Base-by-base conservation (phyloP, 2,329 filamentous ascomycete species). In the Phoma sp. region DNA sequence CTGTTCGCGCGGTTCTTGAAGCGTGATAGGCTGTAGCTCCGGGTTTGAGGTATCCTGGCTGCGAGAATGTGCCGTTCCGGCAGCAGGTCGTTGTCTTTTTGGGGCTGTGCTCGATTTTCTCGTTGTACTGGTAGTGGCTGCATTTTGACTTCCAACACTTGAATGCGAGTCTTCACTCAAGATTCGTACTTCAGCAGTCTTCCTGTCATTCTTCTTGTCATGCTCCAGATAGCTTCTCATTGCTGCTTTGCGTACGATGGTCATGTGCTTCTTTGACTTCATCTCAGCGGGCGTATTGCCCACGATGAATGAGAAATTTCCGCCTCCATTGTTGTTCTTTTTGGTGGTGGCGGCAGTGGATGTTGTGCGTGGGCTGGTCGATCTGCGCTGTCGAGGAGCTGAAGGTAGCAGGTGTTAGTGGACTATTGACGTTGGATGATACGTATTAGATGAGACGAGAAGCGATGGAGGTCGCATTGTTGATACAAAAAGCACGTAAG, bases 151-250 rank as follows among this genome's bases (percentile, higher is more conserved):
- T 15, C 38, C 60, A 20, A 57, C 40, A 36, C 61, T 67, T 15
- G 42, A 30, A 20, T 42, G 57, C 5, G 67, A 69, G 23, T 43
- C 61, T 18, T 65, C 66, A 43, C 64, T 71, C 18, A 43, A 37
- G 11, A 54, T 33, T 60, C 53, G 18, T 50, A 32, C 18, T 4
- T 30, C 23, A 3, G 26, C 37, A 29, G n/a, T 9, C 30, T 43
- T 29, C 48, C 52, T 55, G n/a, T 30, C 43, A 14, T 36, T 36
- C 32, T 59, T 47, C 20, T 61, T 66, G 56, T 67, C 64, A 7
- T 63, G 61, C 42, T 67, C 56, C 12, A 76, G 42, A 25, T 64
- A 70, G 37, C 61, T 60, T 15, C 57, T 62, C 74, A 76, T 76
- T 4, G 74, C 74, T 42, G 64, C 62, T 36, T 71, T 71, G 30